These are phyloP conservation scores for Spergularia marina DNA, from an alignment of 148 eudicot genomes.

Conservation along the genomic window DNA sequence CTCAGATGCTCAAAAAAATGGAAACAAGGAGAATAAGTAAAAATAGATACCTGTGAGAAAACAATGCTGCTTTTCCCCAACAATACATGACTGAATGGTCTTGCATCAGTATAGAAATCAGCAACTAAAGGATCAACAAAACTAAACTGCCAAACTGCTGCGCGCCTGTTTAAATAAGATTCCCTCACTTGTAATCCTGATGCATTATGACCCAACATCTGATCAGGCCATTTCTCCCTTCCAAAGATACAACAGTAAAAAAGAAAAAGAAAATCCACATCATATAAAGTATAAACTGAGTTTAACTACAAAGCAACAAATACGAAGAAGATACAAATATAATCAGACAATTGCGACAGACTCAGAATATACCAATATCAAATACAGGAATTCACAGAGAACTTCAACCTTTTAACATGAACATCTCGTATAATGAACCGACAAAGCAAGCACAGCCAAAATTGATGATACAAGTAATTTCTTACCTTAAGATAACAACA, in stretches of 20 bases:
- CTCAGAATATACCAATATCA: too few species aligned
- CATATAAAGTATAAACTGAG: too few species aligned
- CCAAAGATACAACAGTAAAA: background rate
- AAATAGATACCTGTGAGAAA: slow-evolving; percentile 48
- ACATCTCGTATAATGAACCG: too few species aligned
- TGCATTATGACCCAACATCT: slow-evolving; percentile 20
- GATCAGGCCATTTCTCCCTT: slow-evolving; percentile 63
- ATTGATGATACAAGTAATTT: too few species aligned
- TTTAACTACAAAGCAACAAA: background rate
- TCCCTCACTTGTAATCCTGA: slow-evolving; percentile 42
- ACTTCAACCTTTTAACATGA: too few species aligned
- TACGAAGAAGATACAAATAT: background rate
- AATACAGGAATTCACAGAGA: too few species aligned
- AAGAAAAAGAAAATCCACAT: too few species aligned
- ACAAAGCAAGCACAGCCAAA: too few species aligned
- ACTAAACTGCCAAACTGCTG: slow-evolving; percentile 47
- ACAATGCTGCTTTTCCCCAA: slow-evolving; percentile 35
- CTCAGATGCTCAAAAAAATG: background rate
- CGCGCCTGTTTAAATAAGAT: slow-evolving; percentile 47
- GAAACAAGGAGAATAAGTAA: background rate
- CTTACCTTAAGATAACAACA: too few species aligned
- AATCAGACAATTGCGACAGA: too few species aligned
- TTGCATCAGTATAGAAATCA: slow-evolving; percentile 28
- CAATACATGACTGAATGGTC: slow-evolving; percentile 38
- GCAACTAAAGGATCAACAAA: slow-evolving; percentile 48